Base-by-base conservation (phyloP, 306 rosid species). In the Sicyos baderoa region DNA sequence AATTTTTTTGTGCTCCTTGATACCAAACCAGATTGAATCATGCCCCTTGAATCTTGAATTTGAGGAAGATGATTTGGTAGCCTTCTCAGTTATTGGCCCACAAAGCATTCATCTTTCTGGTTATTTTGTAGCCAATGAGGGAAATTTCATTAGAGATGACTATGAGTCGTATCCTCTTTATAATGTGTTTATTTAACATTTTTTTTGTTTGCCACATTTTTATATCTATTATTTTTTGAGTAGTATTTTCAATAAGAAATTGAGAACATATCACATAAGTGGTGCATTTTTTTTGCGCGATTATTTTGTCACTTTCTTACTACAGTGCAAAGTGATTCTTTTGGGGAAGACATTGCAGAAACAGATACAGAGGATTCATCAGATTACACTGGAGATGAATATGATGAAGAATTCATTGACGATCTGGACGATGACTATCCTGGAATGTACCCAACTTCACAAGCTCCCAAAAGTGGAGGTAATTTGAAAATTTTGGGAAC, bases 81-180 rank as follows among this genome's bases (percentile, higher is more conserved):
- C 91, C 52, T 88, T 93, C 82, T 85, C 99, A 0, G 97, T 90
- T 48, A 75, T 86, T 58, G 99, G 99, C 44, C 54, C 86, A 0
- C 78, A 76, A 7, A 90, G 97, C 66, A 70, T 93, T 69, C 95
- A 93, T 79, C 87, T 93, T 56, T 88, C 97, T 68, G 99, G 99
- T 67, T 94, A 45, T 77, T 87, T 90, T 80, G 88, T 75, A 54
- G 68, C 86, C 0, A 69, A 80, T 59, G 79, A 80, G 23, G 88
- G 74, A 51, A 87, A 80, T 49, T 77, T n/a, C 53, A 78, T 83
- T 12, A 73, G 80, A 67, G 97, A 85, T 82, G 89, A 84, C 77
- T 81, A 84, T 76, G 88, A 84, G 55, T 82, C 78, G 99, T 94
- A 94, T 82, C 89, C 90, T 90, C 80, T 71, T 47, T 9, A 59